Base-by-base conservation (phyloP, 345 rosid species). In the Zanthoxylum bungeanum region DNA sequence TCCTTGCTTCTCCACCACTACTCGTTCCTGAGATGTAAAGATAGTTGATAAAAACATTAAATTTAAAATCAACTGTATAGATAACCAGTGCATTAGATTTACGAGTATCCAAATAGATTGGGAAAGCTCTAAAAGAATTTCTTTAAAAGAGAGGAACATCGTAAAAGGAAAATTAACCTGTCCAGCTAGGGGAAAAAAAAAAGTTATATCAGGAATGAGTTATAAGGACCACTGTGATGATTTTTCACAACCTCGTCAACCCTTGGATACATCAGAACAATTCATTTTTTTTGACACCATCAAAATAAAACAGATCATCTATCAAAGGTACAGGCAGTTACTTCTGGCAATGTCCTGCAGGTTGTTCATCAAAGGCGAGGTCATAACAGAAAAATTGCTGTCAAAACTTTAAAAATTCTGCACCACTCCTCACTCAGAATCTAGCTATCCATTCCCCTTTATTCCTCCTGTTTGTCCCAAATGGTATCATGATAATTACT, bases 11-110 rank as follows among this genome's bases (percentile, higher is more conserved):
- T 31, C 74, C 77, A 50, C 70, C 70, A 9, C 81, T 72, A 70
- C 46, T 78, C 21, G 82, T 79, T 42, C 87, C 89, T 85, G 66
- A 50, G 52, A 37, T 16, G 49, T 39, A 70, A 53, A 37, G 50
- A 62, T 55, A 60, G 51, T 59, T 68, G 19, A 17, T 61, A 33
- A 68, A 27, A 42, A n/a, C 50, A 63, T 60, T 28, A 61, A 56
- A 76, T 30, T 28, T 49, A 16, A 25, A 39, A 28, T 63, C 11
- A 21, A 62, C 10, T 24, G 7, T 4, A 11, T 1, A 14, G 50
- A 42, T 14, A 25, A 52, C 21, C 10, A 7, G 61, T 4, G 12
- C 36, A 24, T 24, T 53, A n/a, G 16, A 11, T 21, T 53, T 34
- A 24, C 22, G 9, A 21, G 37, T 24, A n/a, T 17, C 24, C 22